Base-by-base conservation (phyloP, 1,284 basidiomycete species). In the Schizopora paradoxa region DNA sequence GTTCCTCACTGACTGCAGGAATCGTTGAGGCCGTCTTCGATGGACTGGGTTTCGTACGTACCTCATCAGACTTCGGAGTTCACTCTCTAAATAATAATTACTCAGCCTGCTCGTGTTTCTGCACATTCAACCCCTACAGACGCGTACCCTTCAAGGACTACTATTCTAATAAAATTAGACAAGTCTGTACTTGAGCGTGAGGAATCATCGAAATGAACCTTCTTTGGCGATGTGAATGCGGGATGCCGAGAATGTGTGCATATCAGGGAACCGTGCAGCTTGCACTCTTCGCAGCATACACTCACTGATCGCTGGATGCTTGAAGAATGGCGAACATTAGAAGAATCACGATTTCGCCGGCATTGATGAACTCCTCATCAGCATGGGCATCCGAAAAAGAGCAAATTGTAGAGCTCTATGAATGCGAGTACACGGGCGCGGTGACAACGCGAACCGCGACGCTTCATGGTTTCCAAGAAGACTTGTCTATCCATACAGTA, bases 1-100 rank as follows among this genome's bases (percentile, higher is more conserved):
- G 94, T 60, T 97, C 94, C 28, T 97, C 95, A 1, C 89, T 96
- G 61, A 93, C 93, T 0, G 95, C 95, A 4, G 95, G 96, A 0
- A 86, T 99, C 46, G 93, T 99, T 3, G 96, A 99, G 67, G 95
- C 93, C 5, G 91, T 97, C 3, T 72, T 99, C 48, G 95, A 99
- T 61, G 94, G 93, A 0, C 72, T 97, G 16, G 91, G 93, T 45
- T 93, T 99, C 55, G 94, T 97, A 60, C 64, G 93, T 82, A 14
- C 46, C 45, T 51, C 46, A 38, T 43, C 13, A n/a, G n/a, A n/a
- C n/a, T n/a, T n/a, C 33, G 25, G 45, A 4, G 28, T 38, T 18
- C 26, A 38, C 23, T 45, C 18, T 14, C 23, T 36, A 19, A 18
- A 36, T 41, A 35, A 45, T 58, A 6, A 16, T 51, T 35, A 18